Base-by-base conservation (phyloP, 176 grass and related monocot genomes). In the Alloteropsis semialata region DNA sequence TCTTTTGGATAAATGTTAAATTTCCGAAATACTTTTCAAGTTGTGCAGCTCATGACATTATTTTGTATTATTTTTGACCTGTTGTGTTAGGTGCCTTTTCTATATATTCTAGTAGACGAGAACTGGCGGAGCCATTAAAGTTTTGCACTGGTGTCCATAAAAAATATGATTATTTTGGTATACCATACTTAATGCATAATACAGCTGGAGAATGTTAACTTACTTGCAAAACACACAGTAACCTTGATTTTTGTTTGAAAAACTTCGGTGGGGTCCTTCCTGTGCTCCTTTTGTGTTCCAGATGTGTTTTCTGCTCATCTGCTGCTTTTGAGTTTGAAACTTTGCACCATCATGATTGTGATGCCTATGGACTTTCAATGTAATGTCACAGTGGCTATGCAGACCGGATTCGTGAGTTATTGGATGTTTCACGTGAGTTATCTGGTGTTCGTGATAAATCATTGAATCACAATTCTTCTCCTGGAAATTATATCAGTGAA, bases 331-430 rank as follows among this genome's bases (percentile, higher is more conserved):
- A 45, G 16, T 54, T 54, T 50, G 22, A 51, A 57, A 69, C 48
- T 72, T 51, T 62, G 27, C 48, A 24, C 54, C 1, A 3, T 62
- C 84, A 81, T 84, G 69, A 75, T 74, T 87, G 27, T 87, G 69
- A 76, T 57, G 45, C 12, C 22, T 82, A 77, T 86, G 65, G 46
- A 55, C 29, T 74, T 91, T 62, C 72, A 68, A 69, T 88, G 48
- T 88, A 85, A 56, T 69, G 76, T 86, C 76, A 90, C 92, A 99
- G 96, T 94, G 96, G 96, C 75, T 99, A 99, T 75, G 93, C 96
- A 61, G 93, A 96, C 68, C 91, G 96, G 73, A 99, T 99, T 87
- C 85, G 63, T 89, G 93, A 99, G 81, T 73, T 99, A 76, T 82
- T 99, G 84, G 91, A 83, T 87, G 96, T 99, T 78, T 87, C 87